Evolutionary conservation across 768 basidiomycete species (phyloP), one percentile per base, ranked within the genome.

Genomic region (Calocybe gangraenosa): DNA sequence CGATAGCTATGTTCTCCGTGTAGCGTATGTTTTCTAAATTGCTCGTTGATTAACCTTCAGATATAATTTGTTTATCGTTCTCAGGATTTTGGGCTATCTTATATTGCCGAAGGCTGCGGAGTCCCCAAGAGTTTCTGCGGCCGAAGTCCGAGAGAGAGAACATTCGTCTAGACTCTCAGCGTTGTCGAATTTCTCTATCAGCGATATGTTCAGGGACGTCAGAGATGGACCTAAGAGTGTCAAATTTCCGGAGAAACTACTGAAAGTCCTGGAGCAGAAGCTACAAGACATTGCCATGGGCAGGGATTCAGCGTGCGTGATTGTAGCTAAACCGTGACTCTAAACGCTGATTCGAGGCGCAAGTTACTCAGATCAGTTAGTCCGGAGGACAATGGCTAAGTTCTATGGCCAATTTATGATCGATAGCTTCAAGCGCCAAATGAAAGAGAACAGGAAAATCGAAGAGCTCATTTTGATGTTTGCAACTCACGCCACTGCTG

Each of bases 391-490:
- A 1, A 87, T 95, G 75, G 94, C 85, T 45, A 84, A 87, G 25
- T 97, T 97, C 65, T 97, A 93, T 61, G 86, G 85, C 10, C 89
- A 92, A 50, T 91, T 89, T 63, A 82, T 84, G 63, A 82, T 88
- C 47, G 87, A 91, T 20, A 75, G 73, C 31, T 95, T 96, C 71
- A 82, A 87, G 46, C 77, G 81, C 28, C 88, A 93, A 56, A 87
- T 97, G 81, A 91, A 92, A 65, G 94, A 97, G 63, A 94, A 91
- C 62, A 79, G 96, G 37, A 96, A 95, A 69, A 90, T 97, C 31
- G 96, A 99, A 67, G 93, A 97, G 52, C 84, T 99, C 44, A 95
- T 99, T 48, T 74, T 99, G 41, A 88, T 89, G 76, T 97, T 97
- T 58, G 94, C 94, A 9, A 89, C 93, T 1, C 84, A 92, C 42